Percentiles rank a stretch among this genome's conserved stretches.
Conservation (phyloP, 2,329 filamentous ascomycete species). For the Coniella vitis region DNA sequence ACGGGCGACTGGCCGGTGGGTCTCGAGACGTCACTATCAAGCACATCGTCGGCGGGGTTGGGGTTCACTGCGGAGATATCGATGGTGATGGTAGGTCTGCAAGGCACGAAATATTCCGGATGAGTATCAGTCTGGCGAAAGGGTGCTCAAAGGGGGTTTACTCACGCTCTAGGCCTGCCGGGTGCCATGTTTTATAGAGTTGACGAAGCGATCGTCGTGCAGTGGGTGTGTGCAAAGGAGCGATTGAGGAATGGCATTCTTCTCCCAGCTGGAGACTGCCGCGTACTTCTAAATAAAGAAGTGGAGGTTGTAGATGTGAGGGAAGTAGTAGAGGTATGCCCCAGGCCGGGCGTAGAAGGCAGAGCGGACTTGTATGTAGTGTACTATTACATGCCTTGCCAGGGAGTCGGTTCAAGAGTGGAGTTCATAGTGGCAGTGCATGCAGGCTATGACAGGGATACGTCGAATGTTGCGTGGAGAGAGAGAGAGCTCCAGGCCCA, state of each 20-base stretch:
- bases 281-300: background rate
- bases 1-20: constrained; percentile 28
- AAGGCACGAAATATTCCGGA: constrained; percentile 8
- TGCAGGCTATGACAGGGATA: too few relatives aligned
- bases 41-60: constrained; percentile 23
- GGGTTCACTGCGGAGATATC: constrained; percentile 39
- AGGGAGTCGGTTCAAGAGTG: too few relatives aligned
- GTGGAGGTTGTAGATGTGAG: background rate
- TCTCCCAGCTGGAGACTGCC: constrained; percentile 7
- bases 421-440: too few relatives aligned
- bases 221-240: background rate
- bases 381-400: too few relatives aligned
- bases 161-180: constrained; percentile 33
- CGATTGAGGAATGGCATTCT: constrained; percentile 7
- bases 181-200: constrained; percentile 16
- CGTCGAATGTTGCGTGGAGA: too few relatives aligned
- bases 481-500: too few relatives aligned
- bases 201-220: constrained; percentile 1
- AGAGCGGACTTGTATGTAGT: background rate
- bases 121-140: constrained; percentile 18
- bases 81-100: constrained; percentile 48
- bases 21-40: constrained; percentile 23
- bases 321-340: background rate
- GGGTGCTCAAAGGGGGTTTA: constrained; percentile 10
- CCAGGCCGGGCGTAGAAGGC: background rate